Conservation (phyloP, 2,329 filamentous ascomycete species). For the Epichloe bromicola region DNA sequence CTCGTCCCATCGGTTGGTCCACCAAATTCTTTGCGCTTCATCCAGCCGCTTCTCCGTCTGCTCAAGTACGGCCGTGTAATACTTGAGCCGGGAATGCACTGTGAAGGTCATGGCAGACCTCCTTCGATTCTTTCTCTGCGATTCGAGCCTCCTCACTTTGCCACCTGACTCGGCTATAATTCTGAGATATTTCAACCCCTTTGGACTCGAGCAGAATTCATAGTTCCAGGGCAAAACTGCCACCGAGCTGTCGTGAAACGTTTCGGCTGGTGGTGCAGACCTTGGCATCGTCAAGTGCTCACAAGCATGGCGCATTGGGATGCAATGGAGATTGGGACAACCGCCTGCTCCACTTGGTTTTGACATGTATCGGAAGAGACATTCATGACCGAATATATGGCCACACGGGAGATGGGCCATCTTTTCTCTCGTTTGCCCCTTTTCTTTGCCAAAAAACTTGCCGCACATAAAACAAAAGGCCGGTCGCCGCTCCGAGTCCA, state of each 20-base stretch:
- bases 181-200: not conserved
- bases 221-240: slow-evolving; percentile 9
- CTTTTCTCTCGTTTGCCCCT: slow-evolving; percentile 5
- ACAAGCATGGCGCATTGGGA: slow-evolving; percentile 10
- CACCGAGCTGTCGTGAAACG: not conserved
- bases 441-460: not conserved
- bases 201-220: slow-evolving; percentile 9
- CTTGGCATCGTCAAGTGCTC: slow-evolving; percentile 7
- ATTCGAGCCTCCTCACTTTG: slow-evolving; percentile 1
- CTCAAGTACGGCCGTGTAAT: not conserved
- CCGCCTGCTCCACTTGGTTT: not conserved
- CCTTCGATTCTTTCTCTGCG: not conserved
- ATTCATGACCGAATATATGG: slow-evolving; percentile 13
- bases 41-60: slow-evolving; percentile 2
- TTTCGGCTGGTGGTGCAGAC: not conserved
- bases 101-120: not conserved
- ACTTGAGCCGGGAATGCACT: not conserved
- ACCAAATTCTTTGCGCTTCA: slow-evolving; percentile 3
- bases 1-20: slow-evolving; percentile 3
- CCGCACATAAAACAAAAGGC: slow-evolving; percentile 5
- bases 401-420: slow-evolving; percentile 15
- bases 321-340: slow-evolving; percentile 7
- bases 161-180: not conserved
- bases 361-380: slow-evolving; percentile 8
- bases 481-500: not conserved